These are phyloP conservation scores for Paulownia fortunei DNA, from an alignment of 257 asterid genomes.

Conservation along the genomic window DNA sequence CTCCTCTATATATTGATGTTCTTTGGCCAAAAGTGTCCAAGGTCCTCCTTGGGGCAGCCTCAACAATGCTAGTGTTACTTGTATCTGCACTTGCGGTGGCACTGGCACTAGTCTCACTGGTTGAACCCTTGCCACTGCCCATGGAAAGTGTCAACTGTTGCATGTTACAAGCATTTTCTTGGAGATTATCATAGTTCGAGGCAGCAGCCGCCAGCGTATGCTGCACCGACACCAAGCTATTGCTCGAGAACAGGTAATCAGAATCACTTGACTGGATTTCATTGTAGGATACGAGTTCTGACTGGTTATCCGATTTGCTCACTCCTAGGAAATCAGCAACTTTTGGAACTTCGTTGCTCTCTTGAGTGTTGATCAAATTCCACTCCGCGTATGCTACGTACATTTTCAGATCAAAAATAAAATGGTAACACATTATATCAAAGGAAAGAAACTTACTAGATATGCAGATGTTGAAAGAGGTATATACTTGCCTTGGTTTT, in stretches of 20 bases:
- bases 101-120: slow-evolving; percentile 46
- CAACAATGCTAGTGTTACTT: slow-evolving; percentile 56
- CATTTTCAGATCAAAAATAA: background rate
- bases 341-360: slow-evolving; percentile 61
- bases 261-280: slow-evolving; percentile 59
- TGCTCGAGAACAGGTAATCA: slow-evolving; percentile 55
- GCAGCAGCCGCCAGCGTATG: slow-evolving; percentile 35
- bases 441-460: background rate
- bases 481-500: slow-evolving; percentile 59
- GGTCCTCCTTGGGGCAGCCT: slow-evolving; percentile 71
- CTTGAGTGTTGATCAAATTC: slow-evolving; percentile 62
- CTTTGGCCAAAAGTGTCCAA: slow-evolving; percentile 93
- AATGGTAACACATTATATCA: background rate
- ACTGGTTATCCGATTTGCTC: slow-evolving; percentile 51
- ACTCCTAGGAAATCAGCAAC: slow-evolving; percentile 87
- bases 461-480: background rate
- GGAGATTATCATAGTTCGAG: slow-evolving; percentile 41
- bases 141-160: slow-evolving; percentile 78
- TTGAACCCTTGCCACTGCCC: slow-evolving; percentile 76
- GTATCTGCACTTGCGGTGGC: slow-evolving; percentile 49
- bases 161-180: slow-evolving; percentile 61
- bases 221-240: slow-evolving; percentile 48
- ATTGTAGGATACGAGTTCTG: slow-evolving; percentile 56
- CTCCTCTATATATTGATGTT: slow-evolving; percentile 95
- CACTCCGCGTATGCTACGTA: slow-evolving; percentile 53